A percentile compares a stretch with the other conserved stretches of the same genome.
phyloP scores from a whole-genome alignment of 78 protist species.

The Planoprotostelium fungivorum region DNA sequence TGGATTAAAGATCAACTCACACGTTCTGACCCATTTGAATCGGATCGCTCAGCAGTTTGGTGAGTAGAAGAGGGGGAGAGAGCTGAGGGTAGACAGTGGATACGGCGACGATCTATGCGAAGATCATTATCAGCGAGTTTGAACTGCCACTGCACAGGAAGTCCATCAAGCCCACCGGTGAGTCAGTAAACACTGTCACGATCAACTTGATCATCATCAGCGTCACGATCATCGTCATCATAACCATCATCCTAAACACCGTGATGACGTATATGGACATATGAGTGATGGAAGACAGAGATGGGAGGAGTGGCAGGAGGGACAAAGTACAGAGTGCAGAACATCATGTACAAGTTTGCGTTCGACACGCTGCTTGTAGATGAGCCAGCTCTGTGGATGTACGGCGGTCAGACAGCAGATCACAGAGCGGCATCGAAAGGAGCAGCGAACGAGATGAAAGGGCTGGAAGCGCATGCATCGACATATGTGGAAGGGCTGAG shows the following conservation, averaged over 20 bases:
- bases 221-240: too few relatives aligned
- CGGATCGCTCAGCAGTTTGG: neutral
- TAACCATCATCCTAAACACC: too few relatives aligned
- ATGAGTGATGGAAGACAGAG: slow-evolving; percentile 17
- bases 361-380: neutral
- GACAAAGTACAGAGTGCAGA: neutral
- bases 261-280: slow-evolving; percentile 71
- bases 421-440: slow-evolving; percentile 46
- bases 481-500: slow-evolving; percentile 21
- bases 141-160: slow-evolving; percentile 48
- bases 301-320: neutral
- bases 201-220: too few relatives aligned
- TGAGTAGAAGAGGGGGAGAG: neutral
- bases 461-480: slow-evolving; percentile 33
- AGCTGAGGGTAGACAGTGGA: slow-evolving; percentile 11
- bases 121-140: slow-evolving; percentile 51
- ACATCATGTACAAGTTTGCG: neutral
- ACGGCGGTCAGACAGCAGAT: slow-evolving; percentile 23
- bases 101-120: slow-evolving; percentile 57
- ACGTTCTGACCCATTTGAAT: neutral
- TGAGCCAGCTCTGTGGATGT: neutral
- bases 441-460: slow-evolving; percentile 48
- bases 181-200: too few relatives aligned
- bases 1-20: too few relatives aligned
- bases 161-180: slow-evolving; percentile 54